A percentile compares a stretch with the other conserved stretches of the same genome.
phyloP scores from a whole-genome alignment of 1,284 basidiomycete genomes.

The Microbotryum silenes-acaulis region DNA sequence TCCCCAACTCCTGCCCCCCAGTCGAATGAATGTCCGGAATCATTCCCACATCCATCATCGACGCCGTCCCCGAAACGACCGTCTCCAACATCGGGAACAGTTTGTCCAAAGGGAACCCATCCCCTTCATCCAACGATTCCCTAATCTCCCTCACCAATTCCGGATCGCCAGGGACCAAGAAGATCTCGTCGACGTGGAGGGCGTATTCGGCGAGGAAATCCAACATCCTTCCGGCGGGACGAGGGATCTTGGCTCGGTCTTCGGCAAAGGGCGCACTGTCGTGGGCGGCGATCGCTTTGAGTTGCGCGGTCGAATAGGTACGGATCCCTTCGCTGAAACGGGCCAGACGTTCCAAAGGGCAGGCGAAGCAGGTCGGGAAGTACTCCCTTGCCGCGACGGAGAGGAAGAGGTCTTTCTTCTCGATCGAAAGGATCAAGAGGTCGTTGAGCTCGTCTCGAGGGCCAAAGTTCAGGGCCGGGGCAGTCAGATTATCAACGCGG shows the following conservation, averaged over 20 bases:
- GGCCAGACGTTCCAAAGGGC: slow-evolving; percentile 7
- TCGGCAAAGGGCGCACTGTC: not conserved
- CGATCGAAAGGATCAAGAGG: slow-evolving; percentile 22
- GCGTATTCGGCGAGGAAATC: slow-evolving; percentile 23
- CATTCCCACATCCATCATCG: no score
- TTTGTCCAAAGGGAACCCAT: slow-evolving; percentile 10
- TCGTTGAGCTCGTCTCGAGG: slow-evolving; percentile 10
- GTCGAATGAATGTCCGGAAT: no score
- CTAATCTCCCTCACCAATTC: slow-evolving; percentile 2
- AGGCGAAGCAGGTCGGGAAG: slow-evolving; percentile 21
- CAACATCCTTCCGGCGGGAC: slow-evolving; percentile 9
- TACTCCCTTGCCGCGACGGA: slow-evolving; percentile 13
- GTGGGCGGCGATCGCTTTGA: not conserved
- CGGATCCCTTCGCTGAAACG: slow-evolving; percentile 11
- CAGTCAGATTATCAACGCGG: slow-evolving; percentile 6
- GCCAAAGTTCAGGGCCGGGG: slow-evolving; percentile 9
- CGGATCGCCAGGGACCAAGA: slow-evolving; percentile 6
- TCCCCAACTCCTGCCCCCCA: no score
- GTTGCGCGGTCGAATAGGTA: not conserved
- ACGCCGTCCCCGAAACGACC: no score
- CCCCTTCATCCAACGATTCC: slow-evolving; percentile 24
- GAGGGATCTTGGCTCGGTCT: slow-evolving; percentile 2
- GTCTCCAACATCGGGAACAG: not conserved
- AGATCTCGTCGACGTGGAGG: slow-evolving; percentile 6
- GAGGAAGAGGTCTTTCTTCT: slow-evolving; percentile 26